Percentiles rank a stretch among this genome's conserved stretches.
Conservation (phyloP, 106 monocot genomes). For the Dioscorea zingiberensis region DNA sequence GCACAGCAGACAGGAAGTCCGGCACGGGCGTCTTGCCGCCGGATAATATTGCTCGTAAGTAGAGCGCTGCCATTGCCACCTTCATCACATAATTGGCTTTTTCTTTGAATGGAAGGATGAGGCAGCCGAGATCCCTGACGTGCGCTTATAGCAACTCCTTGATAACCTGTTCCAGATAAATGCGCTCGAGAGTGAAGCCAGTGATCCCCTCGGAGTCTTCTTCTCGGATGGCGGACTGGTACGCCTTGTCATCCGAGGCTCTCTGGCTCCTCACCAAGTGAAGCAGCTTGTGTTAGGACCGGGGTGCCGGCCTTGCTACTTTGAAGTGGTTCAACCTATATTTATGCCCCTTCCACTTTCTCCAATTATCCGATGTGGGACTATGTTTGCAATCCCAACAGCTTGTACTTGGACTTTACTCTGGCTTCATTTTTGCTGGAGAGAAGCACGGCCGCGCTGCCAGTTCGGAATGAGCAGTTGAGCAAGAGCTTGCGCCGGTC, state of each 20-base stretch:
- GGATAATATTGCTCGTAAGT: constrained; percentile 32
- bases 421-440: constrained; percentile 37
- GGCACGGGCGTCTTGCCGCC: constrained; percentile 31
- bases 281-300: constrained; percentile 28
- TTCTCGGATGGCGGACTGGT: constrained; percentile 34
- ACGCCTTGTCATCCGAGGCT: constrained; percentile 33
- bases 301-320: too few relatives aligned
- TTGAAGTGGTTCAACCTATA: too few relatives aligned
- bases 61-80: constrained; percentile 27
- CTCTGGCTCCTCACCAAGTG: too few relatives aligned
- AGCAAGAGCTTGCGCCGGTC: constrained; percentile 38
- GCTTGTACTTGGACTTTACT: too few relatives aligned
- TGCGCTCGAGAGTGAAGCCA: constrained; percentile 43
- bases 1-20: constrained; percentile 37
- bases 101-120: constrained; percentile 43
- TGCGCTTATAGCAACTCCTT: constrained; percentile 53
- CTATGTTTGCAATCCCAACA: too few relatives aligned
- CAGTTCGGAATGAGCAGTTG: constrained; percentile 15
- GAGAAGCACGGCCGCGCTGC: constrained; percentile 25
- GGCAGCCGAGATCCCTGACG: constrained; percentile 49
- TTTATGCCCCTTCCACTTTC: too few relatives aligned
- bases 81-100: constrained; percentile 32
- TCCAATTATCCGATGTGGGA: too few relatives aligned
- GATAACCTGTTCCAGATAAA: constrained; percentile 45
- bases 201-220: constrained; percentile 29